Evolutionary conservation across 345 rosid genomes (phyloP), one percentile per base, ranked within the genome.

Genomic region (Lumnitzera littorea): DNA sequence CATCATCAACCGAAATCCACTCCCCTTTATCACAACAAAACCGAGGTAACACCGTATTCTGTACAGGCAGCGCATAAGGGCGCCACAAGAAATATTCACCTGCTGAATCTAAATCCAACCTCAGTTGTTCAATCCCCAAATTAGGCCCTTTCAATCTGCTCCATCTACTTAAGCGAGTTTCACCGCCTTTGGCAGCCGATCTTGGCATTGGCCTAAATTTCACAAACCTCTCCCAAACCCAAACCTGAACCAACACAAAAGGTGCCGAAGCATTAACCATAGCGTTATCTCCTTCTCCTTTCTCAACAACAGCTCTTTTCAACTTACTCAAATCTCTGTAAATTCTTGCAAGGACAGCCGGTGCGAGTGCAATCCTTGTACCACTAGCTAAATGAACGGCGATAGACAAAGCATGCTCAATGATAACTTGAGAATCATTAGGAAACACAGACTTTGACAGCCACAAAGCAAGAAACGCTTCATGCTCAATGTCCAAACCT

Each of bases 181-280:
- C 72, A 31, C 70, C 72, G 41, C 70, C 71, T 10, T 23, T 11
- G 24, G 52, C 29, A 2, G 69, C 67, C 50, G 47, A 20, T 29
- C 64, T 70, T 36, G 78, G 82, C 13, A 41, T 46, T 6, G 80
- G 77, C 16, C 51, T 62, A 53, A 75, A 52, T 5, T 51, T 46
- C 13, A 25, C 15, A 62, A 76, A 76, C 54, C 87, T 79, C 76
- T 77, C 80, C 82, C 80, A 74, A 0, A 55, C 67, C 82, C 73
- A 79, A 48, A 73, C 57, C 62, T 70, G 74, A 27, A 76, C 80
- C 10, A 82, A 9, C 17, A 50, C 58, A 53, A 79, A 56, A 12
- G 72, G 79, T 27, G 82, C 74, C 67, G 61, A 25, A 62, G 76
- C 12, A 6, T 20, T 56, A 2, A 69, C 4, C 15, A 20, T 55